phyloP scores from a whole-genome alignment of 1,284 basidiomycete species.

The Moniliophthora roreri region DNA sequence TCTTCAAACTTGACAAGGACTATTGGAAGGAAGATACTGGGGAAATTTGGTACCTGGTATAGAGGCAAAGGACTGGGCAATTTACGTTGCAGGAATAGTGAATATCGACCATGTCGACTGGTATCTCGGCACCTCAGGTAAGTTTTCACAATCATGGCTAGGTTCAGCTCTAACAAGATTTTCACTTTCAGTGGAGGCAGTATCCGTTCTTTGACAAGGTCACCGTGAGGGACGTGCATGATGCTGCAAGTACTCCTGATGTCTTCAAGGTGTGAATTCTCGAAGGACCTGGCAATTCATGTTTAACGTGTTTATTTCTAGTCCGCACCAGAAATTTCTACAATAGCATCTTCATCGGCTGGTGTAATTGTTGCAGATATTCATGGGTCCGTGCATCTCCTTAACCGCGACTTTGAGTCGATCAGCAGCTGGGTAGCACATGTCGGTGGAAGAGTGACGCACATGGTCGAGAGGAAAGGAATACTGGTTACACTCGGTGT shows the following conservation, averaged over 20 bases:
- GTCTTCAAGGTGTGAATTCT: slow-evolving; percentile 63
- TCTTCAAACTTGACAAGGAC: no score
- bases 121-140: no score
- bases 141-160: no score
- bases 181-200: slow-evolving; percentile 66
- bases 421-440: slow-evolving; percentile 79
- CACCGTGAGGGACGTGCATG: slow-evolving; percentile 78
- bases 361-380: slow-evolving; percentile 79
- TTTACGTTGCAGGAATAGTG: no score
- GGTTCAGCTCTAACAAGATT: no score
- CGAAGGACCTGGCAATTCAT: background rate
- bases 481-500: slow-evolving; percentile 86
- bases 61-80: no score
- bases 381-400: slow-evolving; percentile 75
- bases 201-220: slow-evolving; percentile 81
- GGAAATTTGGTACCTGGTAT: no score
- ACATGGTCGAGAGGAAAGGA: slow-evolving; percentile 78
- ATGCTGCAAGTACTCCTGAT: slow-evolving; percentile 71
- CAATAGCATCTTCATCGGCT: slow-evolving; percentile 56
- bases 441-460: slow-evolving; percentile 75
- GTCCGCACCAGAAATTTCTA: slow-evolving; percentile 73
- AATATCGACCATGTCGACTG: no score
- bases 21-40: no score
- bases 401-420: slow-evolving; percentile 76
- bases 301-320: slow-evolving; percentile 24